phyloP scores from a whole-genome alignment of 2,329 filamentous ascomycete genomes.

The Daldinia sp. region DNA sequence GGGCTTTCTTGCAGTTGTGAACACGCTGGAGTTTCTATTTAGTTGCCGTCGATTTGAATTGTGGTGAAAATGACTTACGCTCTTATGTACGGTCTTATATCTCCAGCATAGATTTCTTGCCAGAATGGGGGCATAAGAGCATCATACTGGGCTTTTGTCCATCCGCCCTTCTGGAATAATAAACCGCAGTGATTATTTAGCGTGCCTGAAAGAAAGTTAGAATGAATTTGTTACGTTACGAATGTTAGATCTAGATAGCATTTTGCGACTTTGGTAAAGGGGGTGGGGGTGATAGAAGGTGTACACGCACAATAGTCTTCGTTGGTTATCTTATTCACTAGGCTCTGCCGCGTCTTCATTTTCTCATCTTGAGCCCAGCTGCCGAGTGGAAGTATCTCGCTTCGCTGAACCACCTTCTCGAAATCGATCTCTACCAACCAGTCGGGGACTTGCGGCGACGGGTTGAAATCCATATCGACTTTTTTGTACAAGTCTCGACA shows the following conservation, averaged over 20 bases:
- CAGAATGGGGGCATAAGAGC: constrained; percentile 39
- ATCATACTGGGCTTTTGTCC: constrained; percentile 41
- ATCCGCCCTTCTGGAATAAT: constrained; percentile 41
- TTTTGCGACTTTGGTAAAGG: background rate
- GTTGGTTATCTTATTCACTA: constrained; percentile 49
- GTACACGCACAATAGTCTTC: constrained; percentile 47
- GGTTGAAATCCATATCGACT: constrained; percentile 52
- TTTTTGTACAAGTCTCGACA: constrained; percentile 43
- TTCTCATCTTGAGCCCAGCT: constrained; percentile 52
- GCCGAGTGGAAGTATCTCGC: constrained; percentile 53
- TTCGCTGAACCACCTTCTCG: constrained; percentile 51
- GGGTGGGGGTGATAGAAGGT: background rate
- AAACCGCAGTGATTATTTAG: constrained; percentile 40
- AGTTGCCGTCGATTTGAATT: background rate
- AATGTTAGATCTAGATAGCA: background rate
- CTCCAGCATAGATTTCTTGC: constrained; percentile 28
- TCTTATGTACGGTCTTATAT: constrained; percentile 40
- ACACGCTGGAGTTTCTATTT: constrained; percentile 37
- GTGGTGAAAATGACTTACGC: constrained; percentile 35
- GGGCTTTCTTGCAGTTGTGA: constrained; percentile 45
- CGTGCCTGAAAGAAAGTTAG: constrained; percentile 8
- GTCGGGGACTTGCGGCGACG: constrained; percentile 47
- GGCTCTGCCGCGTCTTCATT: constrained; percentile 48
- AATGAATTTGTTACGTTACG: background rate
- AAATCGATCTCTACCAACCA: constrained; percentile 52